These are phyloP conservation scores for Chlorella sp. DNA, from an alignment of 139 green algal species.

Conservation along the genomic window DNA sequence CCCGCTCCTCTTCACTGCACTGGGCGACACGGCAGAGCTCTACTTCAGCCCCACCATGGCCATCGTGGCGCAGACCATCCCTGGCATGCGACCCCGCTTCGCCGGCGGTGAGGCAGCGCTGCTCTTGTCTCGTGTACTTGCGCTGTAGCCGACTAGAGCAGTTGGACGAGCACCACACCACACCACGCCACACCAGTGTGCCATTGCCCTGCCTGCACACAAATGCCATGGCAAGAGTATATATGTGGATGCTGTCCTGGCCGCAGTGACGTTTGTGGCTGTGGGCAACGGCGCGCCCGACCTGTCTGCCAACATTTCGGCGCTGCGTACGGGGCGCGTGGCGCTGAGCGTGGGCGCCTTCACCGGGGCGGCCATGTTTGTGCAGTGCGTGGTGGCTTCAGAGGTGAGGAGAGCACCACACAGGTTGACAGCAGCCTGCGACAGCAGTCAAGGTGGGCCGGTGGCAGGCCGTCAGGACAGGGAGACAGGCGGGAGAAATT, in stretches of 20 bases:
- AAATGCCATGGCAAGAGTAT: no score
- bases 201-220: no score
- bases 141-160: no score
- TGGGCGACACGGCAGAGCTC: slow-evolving; percentile 75
- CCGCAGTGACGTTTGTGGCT: slow-evolving; percentile 80
- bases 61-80: slow-evolving; percentile 64
- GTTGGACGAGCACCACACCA: no score
- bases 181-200: no score
- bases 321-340: slow-evolving; percentile 65
- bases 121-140: no score
- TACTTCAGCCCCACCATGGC: slow-evolving; percentile 81
- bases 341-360: slow-evolving; percentile 40
- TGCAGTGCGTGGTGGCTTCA: slow-evolving; percentile 50
- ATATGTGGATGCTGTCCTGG: background rate
- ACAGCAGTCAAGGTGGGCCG: no score
- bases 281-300: slow-evolving; percentile 87
- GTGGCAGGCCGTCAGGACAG: no score
- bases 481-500: no score
- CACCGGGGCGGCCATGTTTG: slow-evolving; percentile 77
- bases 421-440: no score
- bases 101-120: slow-evolving; percentile 56
- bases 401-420: slow-evolving; percentile 28
- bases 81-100: slow-evolving; percentile 78
- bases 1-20: slow-evolving; percentile 59
- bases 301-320: slow-evolving; percentile 72